Evolutionary conservation across 306 rosid genomes (phyloP).

Genomic region (Pachyrhizus erosus): DNA sequence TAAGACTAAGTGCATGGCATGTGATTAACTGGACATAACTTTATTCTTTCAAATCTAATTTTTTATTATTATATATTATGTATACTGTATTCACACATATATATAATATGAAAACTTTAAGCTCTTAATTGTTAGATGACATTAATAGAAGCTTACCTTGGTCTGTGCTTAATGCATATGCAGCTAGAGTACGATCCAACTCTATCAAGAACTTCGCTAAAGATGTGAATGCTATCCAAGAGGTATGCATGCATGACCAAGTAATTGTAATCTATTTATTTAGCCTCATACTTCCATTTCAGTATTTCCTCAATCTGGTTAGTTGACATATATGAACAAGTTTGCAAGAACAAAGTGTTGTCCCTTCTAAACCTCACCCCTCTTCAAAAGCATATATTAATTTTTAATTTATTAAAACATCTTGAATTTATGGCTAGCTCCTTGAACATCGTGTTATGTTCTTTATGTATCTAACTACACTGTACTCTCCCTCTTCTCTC

Average conservation of each 20-base stretch:
- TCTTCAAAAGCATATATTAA: not conserved
- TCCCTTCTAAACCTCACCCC: not conserved
- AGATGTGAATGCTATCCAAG: constrained; percentile 46
- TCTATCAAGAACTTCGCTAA: constrained; percentile 40
- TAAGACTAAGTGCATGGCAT: constrained; percentile 43
- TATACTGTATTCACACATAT: not conserved
- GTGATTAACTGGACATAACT: constrained; percentile 40
- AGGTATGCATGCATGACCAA: constrained; percentile 38
- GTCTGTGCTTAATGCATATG: constrained; percentile 37
- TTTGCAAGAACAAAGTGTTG: constrained; percentile 14
- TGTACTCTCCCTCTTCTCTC: not conserved
- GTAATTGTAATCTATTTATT: not conserved
- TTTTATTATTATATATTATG: not conserved
- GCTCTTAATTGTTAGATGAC: not conserved
- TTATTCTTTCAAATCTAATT: not conserved
- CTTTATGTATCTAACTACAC: constrained; percentile 4
- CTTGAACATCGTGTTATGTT: not conserved
- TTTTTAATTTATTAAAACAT: not conserved
- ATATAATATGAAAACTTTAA: not conserved
- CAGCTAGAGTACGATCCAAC: constrained; percentile 58
- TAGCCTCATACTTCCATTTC: not conserved
- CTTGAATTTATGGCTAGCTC: not conserved
- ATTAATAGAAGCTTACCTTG: not conserved
- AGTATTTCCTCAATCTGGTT: not conserved
- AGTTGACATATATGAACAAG: not conserved